Evolutionary conservation across 345 rosid genomes (phyloP).

Genomic region (Trapa incisa): DNA sequence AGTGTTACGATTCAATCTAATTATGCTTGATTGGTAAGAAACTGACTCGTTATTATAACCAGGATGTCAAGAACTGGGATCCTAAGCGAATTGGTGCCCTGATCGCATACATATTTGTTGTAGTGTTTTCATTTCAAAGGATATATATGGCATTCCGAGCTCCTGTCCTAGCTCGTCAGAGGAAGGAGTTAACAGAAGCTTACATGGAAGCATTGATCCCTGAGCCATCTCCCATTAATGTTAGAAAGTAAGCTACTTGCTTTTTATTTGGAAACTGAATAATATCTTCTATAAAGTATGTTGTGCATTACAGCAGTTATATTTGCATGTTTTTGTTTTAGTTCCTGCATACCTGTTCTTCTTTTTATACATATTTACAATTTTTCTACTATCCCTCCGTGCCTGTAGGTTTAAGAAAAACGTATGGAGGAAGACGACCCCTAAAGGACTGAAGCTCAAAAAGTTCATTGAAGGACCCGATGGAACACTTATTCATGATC

Average conservation of each 20-base stretch:
- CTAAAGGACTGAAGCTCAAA: constrained; percentile 76
- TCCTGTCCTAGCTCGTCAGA: constrained; percentile 45
- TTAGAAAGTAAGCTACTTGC: constrained; percentile 41
- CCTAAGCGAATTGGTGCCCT: constrained; percentile 44
- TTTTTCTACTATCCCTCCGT: background rate
- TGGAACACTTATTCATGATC: constrained; percentile 65
- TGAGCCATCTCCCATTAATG: constrained; percentile 70
- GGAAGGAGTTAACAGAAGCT: constrained; percentile 66
- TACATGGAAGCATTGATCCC: constrained; percentile 96
- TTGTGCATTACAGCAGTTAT: background rate
- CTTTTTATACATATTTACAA: background rate
- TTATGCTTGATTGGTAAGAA: background rate
- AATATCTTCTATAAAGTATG: background rate
- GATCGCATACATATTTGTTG: constrained; percentile 44
- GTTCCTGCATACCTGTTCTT: background rate
- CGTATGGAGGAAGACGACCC: constrained; percentile 73
- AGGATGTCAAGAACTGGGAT: constrained; percentile 78
- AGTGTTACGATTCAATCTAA: background rate
- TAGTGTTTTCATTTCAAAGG: constrained; percentile 50
- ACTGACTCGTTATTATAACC: constrained; percentile 16
- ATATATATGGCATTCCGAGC: constrained; percentile 54
- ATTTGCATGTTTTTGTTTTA: background rate
- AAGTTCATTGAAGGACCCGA: constrained; percentile 65
- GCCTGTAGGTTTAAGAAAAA: constrained; percentile 68
- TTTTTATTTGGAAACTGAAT: background rate